Base-by-base conservation (phyloP, 139 green algal species). In the Chlamydomonas sp. region DNA sequence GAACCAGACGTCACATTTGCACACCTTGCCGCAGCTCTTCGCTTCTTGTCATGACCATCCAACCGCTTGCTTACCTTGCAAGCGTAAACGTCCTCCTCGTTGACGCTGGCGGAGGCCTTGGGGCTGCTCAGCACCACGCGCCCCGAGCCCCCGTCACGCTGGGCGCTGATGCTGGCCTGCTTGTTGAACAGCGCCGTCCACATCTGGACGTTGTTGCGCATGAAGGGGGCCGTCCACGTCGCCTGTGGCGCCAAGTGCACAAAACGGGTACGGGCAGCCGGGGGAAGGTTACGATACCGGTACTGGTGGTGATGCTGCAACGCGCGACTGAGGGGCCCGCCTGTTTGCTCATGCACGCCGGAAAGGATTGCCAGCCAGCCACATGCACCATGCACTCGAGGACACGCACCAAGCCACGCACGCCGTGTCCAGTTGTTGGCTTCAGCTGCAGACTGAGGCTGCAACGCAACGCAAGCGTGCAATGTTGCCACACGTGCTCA, bases 161-260 rank as follows among this genome's bases (percentile, higher is more conserved):
- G 31, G 7, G 63, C 84, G 3, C 10, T 57, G 59, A 83, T 10
- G 15, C 62, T 76, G 74, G 71, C 8, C 9, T 77, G 9, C 49
- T 82, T 77, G 63, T 49, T 17, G 18, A 64, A 67, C 75, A 88
- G 1, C 1, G 62, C 73, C 6, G 84, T 88, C 15, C 10, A 71
- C 63, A 88, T 69, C 10, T 62, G 3, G 0, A 77, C 84, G 63
- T 49, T 57, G 3, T 7, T 2, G 1, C 75, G 84, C 75, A 88
- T 83, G 84, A 88, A 88, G 64, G 84, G 75, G 2, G 63, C n/a
- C 57, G 84, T 88, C 84, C 84, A 88, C 0, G 64, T 77, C 6
- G 84, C 84, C 84, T 88, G 83, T 4, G 73, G 68, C 12, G 18
- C 10, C 66, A 71, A 14, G 12, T 14, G 12, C 12, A 71, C 66